These are phyloP conservation scores for Bothriochloa decipiens DNA, from an alignment of 176 grass and related monocot species.

Conservation along the genomic window DNA sequence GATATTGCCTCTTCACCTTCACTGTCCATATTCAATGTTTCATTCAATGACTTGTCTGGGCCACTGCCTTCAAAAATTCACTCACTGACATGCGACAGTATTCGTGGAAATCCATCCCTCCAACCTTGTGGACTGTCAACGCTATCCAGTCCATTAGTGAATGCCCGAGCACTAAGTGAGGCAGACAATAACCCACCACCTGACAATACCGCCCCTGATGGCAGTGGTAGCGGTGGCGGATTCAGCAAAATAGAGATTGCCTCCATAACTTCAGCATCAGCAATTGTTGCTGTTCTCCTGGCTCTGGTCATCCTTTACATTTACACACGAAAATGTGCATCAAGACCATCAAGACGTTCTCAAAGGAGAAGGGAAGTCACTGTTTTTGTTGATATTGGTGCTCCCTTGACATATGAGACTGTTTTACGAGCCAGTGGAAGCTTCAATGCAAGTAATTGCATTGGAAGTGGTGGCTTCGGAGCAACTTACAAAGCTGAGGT, in stretches of 20 bases:
- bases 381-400: conserved; percentile 86
- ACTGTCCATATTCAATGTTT: conserved; percentile 73
- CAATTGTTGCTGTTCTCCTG: conserved; percentile 90
- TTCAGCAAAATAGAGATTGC: conserved; percentile 98
- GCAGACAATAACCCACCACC: conserved; percentile 38
- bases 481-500: conserved; percentile 98
- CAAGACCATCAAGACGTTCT: conserved; percentile 54
- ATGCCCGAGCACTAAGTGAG: conserved; percentile 39
- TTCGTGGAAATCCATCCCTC: conserved; percentile 60
- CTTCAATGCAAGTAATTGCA: conserved; percentile 95
- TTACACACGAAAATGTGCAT: conserved; percentile 81
- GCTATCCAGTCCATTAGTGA: conserved; percentile 40
- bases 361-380: conserved; percentile 71
- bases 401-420: conserved; percentile 78
- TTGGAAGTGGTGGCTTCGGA: conserved; percentile 94
- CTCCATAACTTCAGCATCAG: conserved; percentile 88
- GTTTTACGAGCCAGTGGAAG: conserved; percentile 74
- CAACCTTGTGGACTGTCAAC: conserved; percentile 51
- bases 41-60: conserved; percentile 81
- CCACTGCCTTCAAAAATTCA: conserved; percentile 58
- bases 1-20: conserved; percentile 46
- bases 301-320: conserved; percentile 81
- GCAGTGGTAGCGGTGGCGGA: conserved; percentile 34
- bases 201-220: conserved; percentile 37
- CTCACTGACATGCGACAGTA: conserved; percentile 57